Evolutionary conservation across 2,329 filamentous ascomycete species (phyloP).

Genomic region (Colletotrichum theobromicola): DNA sequence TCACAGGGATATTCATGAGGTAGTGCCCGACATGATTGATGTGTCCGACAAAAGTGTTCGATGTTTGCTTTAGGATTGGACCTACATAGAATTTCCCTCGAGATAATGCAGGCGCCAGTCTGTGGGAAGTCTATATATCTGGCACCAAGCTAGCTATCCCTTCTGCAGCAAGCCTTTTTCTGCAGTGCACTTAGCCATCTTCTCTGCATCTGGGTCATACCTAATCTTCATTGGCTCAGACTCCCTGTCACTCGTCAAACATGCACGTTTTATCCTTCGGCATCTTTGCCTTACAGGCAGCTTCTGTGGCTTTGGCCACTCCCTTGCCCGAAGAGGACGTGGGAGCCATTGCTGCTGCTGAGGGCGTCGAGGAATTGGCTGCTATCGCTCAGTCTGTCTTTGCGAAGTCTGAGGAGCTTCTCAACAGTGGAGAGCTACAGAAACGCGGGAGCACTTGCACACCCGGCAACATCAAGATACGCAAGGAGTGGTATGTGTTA

Average conservation of each 20-base stretch:
- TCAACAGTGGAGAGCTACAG: slow-evolving; percentile 12
- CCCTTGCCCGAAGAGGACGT: not conserved
- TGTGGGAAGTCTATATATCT: not conserved
- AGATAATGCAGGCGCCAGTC: not conserved
- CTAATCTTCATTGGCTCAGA: slow-evolving; percentile 1
- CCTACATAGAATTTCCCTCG: not conserved
- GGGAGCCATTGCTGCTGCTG: not conserved
- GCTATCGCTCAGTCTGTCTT: slow-evolving; percentile 23
- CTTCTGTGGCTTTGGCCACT: slow-evolving; percentile 4
- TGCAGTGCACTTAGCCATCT: slow-evolving; percentile 1
- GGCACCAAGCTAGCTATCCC: not conserved
- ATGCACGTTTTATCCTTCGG: slow-evolving; percentile 3
- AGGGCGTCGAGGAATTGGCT: slow-evolving; percentile 1
- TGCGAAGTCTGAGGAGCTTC: slow-evolving; percentile 26
- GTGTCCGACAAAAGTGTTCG: not conserved
- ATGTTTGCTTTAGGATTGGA: not conserved
- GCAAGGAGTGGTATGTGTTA: slow-evolving; percentile 33
- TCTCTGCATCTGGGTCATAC: slow-evolving; percentile 40
- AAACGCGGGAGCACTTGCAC: slow-evolving; percentile 29
- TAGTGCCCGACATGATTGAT: not conserved
- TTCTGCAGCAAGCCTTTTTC: not conserved
- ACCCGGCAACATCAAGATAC: slow-evolving; percentile 29
- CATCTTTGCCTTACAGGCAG: slow-evolving; percentile 22
- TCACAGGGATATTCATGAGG: not conserved
- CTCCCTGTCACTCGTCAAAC: not conserved